These are phyloP conservation scores for Aspergillus carbonarius DNA, from an alignment of 2,329 filamentous ascomycete genomes.

Conservation along the genomic window DNA sequence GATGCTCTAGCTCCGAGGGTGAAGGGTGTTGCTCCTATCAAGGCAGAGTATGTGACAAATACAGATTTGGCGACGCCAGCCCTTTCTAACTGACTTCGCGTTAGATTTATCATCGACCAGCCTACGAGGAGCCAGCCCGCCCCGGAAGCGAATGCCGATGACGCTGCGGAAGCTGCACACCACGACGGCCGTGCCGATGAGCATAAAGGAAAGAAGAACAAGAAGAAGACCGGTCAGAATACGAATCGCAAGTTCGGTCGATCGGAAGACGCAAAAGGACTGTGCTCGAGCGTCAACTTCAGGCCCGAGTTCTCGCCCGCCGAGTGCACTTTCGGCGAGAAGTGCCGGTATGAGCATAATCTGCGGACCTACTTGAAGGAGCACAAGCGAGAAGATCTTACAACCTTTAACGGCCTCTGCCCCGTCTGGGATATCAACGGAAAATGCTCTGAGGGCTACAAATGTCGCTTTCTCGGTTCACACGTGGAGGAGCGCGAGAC, in stretches of 20 bases:
- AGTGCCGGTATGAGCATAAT: slow-evolving; percentile 80
- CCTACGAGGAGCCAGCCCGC: slow-evolving; percentile 18
- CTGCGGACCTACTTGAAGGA: slow-evolving; percentile 80
- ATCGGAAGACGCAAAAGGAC: slow-evolving; percentile 71
- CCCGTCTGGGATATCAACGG: slow-evolving; percentile 77
- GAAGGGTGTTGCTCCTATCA: slow-evolving; percentile 68
- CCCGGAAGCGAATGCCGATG: slow-evolving; percentile 49
- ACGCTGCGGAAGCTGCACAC: slow-evolving; percentile 59
- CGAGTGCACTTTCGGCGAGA: slow-evolving; percentile 73
- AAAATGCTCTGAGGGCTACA: slow-evolving; percentile 82
- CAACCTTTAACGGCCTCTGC: slow-evolving; percentile 73
- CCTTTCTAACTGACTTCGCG: slow-evolving; percentile 2
- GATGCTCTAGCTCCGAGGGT: slow-evolving; percentile 34
- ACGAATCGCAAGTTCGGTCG: slow-evolving; percentile 76
- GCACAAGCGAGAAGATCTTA: slow-evolving; percentile 76
- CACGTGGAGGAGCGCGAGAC: slow-evolving; percentile 79
- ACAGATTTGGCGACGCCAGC: background rate
- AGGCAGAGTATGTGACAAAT: slow-evolving; percentile 60
- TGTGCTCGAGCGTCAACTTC: slow-evolving; percentile 73
- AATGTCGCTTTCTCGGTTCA: slow-evolving; percentile 84
- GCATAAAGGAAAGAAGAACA: slow-evolving; percentile 51
- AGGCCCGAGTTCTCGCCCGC: slow-evolving; percentile 76
- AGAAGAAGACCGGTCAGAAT: slow-evolving; percentile 74
- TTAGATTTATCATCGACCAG: slow-evolving; percentile 34
- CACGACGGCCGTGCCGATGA: slow-evolving; percentile 42